Evolutionary conservation across 2,329 filamentous ascomycete species (phyloP).

Genomic region (Aspergillus sp.): DNA sequence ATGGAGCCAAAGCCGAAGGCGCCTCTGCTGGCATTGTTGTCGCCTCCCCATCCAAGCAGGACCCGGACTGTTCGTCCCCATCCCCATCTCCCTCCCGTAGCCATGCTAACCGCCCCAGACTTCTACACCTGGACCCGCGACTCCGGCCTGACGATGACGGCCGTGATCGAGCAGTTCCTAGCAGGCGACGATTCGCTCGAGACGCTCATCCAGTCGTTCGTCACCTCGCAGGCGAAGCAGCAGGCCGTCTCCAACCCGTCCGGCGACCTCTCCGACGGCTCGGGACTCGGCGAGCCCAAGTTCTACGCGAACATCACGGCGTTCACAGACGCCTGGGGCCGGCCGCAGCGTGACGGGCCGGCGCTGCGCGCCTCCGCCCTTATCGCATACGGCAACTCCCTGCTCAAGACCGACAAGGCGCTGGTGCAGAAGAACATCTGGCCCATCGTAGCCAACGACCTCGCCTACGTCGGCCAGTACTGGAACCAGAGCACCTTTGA

Average conservation of each 20-base stretch:
- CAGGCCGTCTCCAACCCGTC: slow-evolving; percentile 68
- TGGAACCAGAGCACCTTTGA: slow-evolving; percentile 61
- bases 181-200: slow-evolving; percentile 59
- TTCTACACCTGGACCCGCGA: slow-evolving; percentile 77
- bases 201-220: slow-evolving; percentile 62
- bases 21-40: slow-evolving; percentile 51
- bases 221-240: slow-evolving; percentile 61
- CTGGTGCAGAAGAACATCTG: slow-evolving; percentile 58
- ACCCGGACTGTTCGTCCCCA: slow-evolving; percentile 47
- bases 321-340: slow-evolving; percentile 65
- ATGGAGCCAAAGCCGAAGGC: slow-evolving; percentile 36
- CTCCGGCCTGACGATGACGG: slow-evolving; percentile 66
- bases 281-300: slow-evolving; percentile 67
- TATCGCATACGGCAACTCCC: slow-evolving; percentile 68
- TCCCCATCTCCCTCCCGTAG: not conserved
- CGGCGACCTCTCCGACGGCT: slow-evolving; percentile 47
- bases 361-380: slow-evolving; percentile 70
- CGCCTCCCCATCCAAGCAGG: slow-evolving; percentile 51
- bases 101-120: slow-evolving; percentile 46
- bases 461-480: slow-evolving; percentile 59
- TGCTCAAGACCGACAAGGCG: slow-evolving; percentile 58
- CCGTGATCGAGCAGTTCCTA: slow-evolving; percentile 64
- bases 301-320: slow-evolving; percentile 62
- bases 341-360: slow-evolving; percentile 75
- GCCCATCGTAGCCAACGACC: slow-evolving; percentile 71